Conservation (phyloP, 306 rosid genomes). For the Quercus bicolor region DNA sequence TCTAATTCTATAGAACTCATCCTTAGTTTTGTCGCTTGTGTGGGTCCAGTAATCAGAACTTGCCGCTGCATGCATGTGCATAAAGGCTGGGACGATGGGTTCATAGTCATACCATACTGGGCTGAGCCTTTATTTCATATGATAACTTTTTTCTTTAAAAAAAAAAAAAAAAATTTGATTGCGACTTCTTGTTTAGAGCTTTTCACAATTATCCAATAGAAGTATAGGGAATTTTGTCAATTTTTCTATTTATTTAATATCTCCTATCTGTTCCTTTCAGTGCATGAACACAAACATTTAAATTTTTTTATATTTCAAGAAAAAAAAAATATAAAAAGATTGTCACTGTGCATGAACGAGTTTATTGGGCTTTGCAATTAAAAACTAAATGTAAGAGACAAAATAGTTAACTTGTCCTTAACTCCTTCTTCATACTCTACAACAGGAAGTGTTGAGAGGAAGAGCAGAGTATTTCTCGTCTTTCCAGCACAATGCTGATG, state of each 20-base stretch:
- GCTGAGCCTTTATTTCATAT: slow-evolving; percentile 21
- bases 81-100: slow-evolving; percentile 24
- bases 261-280: background rate
- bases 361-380: slow-evolving; percentile 27
- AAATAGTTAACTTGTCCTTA: background rate
- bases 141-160: slow-evolving; percentile 2
- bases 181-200: slow-evolving; percentile 31
- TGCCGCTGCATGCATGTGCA: slow-evolving; percentile 66
- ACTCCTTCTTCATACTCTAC: background rate
- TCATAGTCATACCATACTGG: slow-evolving; percentile 34
- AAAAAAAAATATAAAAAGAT: background rate
- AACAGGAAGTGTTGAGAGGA: slow-evolving; percentile 92
- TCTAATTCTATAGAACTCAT: background rate
- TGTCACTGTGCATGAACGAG: slow-evolving; percentile 2
- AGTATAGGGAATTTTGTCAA: background rate
- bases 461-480: slow-evolving; percentile 79
- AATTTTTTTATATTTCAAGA: background rate
- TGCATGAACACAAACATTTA: background rate
- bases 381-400: background rate
- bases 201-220: background rate
- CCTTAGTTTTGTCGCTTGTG: slow-evolving; percentile 27
- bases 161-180: slow-evolving; percentile 3
- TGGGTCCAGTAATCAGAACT: slow-evolving; percentile 44
- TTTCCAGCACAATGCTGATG: slow-evolving; percentile 84
- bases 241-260: background rate